Evolutionary conservation across 108 stramenopile species (phyloP), one percentile per base, ranked within the genome.

Genomic region (Pseudonitzschia delicatissima): DNA sequence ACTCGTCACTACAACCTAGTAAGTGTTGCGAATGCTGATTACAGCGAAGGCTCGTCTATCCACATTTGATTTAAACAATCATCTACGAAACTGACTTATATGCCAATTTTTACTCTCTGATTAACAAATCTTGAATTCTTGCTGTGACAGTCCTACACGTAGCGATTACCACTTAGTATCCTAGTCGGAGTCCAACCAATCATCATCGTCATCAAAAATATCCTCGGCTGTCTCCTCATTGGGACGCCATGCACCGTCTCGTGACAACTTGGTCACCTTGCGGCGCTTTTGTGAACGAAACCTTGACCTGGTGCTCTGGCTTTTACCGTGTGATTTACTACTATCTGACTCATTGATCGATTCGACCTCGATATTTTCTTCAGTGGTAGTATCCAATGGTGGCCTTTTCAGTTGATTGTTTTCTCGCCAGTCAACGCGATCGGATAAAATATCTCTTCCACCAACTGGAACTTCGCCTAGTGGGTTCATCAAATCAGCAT

Each of bases 251-350:
- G 55, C 26, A 12, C 52, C 64, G 33, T 74, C 73, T 45, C 57
- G 66, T 15, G 72, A 64, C 39, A 73, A 62, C n/a, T 62, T 59
- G 64, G 74, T 73, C 2, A 73, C 34, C 34, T 52, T 53, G 42
- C 65, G 15, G 15, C 71, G 64, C 45, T 71, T 64, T 53, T 27
- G 53, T 0, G 20, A 28, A 8, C 61, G 36, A 17, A n/a, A 18
- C 47, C 20, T 48, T 29, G 2, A 29, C 15, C 0, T 17, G 21
- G 31, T 21, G 37, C 23, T 33, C 27, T 40, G 39, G 11, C 32
- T 11, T 42, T 36, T 12, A 9, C 60, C 20, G 5, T 33, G 27
- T 5, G 31, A 2, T 55, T 28, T 11, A 18, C 53, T 9, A 27
- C 53, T 15, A 33, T n/a, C 53, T 32, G 9, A 17, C 7, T 27